These are phyloP conservation scores for Syncephalastrum contaminatum DNA, from an alignment of 371 early-diverging fungal species.

Conservation along the genomic window DNA sequence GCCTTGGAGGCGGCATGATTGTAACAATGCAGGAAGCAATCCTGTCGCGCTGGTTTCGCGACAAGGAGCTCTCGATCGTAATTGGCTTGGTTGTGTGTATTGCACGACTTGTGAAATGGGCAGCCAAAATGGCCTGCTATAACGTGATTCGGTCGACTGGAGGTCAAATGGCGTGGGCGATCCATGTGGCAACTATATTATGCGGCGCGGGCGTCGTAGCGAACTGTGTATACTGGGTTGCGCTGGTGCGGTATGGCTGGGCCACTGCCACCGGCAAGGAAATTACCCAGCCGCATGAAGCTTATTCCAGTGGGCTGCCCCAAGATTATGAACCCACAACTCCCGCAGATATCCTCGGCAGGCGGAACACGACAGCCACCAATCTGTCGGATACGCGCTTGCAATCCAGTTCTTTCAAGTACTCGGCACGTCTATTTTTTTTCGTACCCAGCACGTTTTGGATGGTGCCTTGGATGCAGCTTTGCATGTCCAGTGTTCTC, in stretches of 20 bases:
- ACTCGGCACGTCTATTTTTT: conserved; percentile 24
- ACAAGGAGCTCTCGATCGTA: conserved; percentile 36
- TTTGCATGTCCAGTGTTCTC: conserved; percentile 46
- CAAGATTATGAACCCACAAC: background rate
- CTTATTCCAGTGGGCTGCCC: conserved; percentile 4
- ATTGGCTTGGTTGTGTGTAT: conserved; percentile 32
- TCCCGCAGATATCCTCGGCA: background rate
- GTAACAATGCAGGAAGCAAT: conserved; percentile 50
- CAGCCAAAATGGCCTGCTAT: conserved; percentile 42
- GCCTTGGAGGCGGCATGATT: conserved; percentile 46
- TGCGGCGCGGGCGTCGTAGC: conserved; percentile 33
- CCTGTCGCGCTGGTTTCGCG: conserved; percentile 45
- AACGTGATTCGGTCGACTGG: conserved; percentile 28
- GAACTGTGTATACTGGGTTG: conserved; percentile 32
- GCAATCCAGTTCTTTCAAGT: conserved; percentile 13
- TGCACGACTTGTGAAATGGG: conserved; percentile 40
- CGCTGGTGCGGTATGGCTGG: conserved; percentile 37
- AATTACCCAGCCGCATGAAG: conserved; percentile 15
- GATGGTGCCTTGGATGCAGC: conserved; percentile 45
- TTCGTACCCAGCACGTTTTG: conserved; percentile 44
- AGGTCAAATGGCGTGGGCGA: conserved; percentile 23
- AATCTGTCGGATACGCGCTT: background rate
- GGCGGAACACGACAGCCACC: too few species aligned
- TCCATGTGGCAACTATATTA: conserved; percentile 37
- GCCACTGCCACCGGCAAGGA: conserved; percentile 35